Conservation (phyloP, 306 rosid species). For the Castanopsis chinensis region DNA sequence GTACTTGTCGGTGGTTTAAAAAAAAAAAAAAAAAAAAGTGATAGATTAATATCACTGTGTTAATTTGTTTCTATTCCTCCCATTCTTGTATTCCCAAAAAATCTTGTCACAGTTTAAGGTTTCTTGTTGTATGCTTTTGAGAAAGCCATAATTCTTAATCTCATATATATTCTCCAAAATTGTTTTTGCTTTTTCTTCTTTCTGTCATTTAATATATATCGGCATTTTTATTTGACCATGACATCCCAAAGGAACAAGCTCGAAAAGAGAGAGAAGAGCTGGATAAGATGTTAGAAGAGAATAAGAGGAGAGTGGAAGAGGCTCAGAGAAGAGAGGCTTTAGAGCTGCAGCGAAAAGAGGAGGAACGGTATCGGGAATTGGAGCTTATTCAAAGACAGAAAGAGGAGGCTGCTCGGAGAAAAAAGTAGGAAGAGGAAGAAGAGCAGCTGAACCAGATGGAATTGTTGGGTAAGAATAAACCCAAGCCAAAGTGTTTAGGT, state of each 20-base stretch:
- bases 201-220: neutral
- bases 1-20: neutral
- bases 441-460: conserved; percentile 51
- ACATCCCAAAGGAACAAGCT: conserved; percentile 63
- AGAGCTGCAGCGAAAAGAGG: conserved; percentile 87
- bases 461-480: conserved; percentile 50
- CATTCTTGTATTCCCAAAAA: neutral
- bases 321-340: conserved; percentile 87
- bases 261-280: conserved; percentile 86
- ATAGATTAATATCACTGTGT: neutral
- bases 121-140: neutral
- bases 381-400: conserved; percentile 82
- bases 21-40: neutral
- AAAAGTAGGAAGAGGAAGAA: conserved; percentile 76
- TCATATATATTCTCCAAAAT: neutral
- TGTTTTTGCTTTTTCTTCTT: neutral
- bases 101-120: neutral
- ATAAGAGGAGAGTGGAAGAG: conserved; percentile 84
- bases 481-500: conserved; percentile 48
- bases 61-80: neutral
- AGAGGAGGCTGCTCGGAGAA: conserved; percentile 78
- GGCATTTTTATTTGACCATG: conserved; percentile 12
- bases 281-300: conserved; percentile 93
- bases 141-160: neutral
- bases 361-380: conserved; percentile 79